phyloP scores from a whole-genome alignment of 2,329 filamentous ascomycete species.

The Aureobasidium sp. region DNA sequence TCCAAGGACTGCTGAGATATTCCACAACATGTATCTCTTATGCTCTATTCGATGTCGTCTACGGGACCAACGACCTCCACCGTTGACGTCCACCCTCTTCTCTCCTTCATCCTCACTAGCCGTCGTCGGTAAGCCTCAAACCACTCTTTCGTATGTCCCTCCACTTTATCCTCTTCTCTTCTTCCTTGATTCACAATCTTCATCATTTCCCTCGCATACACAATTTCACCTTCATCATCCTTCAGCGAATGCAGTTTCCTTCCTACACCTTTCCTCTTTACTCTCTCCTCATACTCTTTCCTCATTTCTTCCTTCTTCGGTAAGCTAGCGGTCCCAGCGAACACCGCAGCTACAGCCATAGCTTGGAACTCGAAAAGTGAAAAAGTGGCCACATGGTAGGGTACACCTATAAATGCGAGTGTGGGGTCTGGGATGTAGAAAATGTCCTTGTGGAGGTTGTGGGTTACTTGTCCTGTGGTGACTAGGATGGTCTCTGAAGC shows the following conservation, averaged over 20 bases:
- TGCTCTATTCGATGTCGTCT: not conserved
- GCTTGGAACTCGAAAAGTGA: slow-evolving; percentile 65
- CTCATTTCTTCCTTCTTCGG: slow-evolving; percentile 40
- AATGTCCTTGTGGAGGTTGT: slow-evolving; percentile 64
- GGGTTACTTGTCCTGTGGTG: slow-evolving; percentile 55
- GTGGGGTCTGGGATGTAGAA: slow-evolving; percentile 64
- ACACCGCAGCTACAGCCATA: slow-evolving; percentile 51
- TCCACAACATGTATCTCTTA: too few relatives aligned
- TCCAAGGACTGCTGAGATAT: too few relatives aligned
- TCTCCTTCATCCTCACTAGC: slow-evolving; percentile 27
- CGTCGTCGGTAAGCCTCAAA: slow-evolving; percentile 29
- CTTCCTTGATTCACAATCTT: slow-evolving; percentile 33
- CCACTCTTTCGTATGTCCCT: slow-evolving; percentile 33
- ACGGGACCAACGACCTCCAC: not conserved
- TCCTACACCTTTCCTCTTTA: slow-evolving; percentile 34
- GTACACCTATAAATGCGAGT: slow-evolving; percentile 54
- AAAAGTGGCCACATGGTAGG: slow-evolving; percentile 61
- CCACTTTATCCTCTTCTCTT: slow-evolving; percentile 21
- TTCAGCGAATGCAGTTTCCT: slow-evolving; percentile 41
- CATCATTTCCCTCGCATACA: slow-evolving; percentile 35
- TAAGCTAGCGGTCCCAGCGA: slow-evolving; percentile 45
- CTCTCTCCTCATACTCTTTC: slow-evolving; percentile 31
- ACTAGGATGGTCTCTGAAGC: slow-evolving; percentile 51
- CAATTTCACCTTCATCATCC: slow-evolving; percentile 29
- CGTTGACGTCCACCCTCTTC: not conserved